Evolutionary conservation across 2,329 filamentous ascomycete genomes (phyloP).

Genomic region (Tolypocladium guangdongense): DNA sequence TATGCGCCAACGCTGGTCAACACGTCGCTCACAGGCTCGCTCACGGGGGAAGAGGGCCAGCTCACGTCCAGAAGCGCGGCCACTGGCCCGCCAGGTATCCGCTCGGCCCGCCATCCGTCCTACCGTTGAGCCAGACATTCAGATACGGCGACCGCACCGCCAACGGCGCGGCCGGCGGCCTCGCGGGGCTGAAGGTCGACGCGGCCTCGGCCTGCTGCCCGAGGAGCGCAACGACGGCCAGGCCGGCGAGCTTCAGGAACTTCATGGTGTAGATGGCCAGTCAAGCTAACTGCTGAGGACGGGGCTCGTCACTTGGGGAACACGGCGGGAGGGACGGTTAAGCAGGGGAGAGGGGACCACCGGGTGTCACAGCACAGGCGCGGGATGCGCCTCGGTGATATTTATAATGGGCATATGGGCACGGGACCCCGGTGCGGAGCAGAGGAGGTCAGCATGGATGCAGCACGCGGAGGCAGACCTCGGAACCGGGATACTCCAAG

Average conservation of each 20-base stretch:
- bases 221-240: slow-evolving; percentile 8
- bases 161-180: slow-evolving; percentile 58
- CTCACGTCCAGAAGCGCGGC: slow-evolving; percentile 59
- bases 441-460: not conserved
- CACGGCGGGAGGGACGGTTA: not conserved
- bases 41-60: slow-evolving; percentile 4
- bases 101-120: slow-evolving; percentile 49
- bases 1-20: slow-evolving; percentile 16
- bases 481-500: not conserved
- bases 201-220: slow-evolving; percentile 7
- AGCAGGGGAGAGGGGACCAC: not conserved
- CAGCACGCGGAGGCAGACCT: too few relatives aligned
- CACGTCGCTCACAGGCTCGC: not conserved
- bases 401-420: not conserved
- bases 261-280: slow-evolving; percentile 6
- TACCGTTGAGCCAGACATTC: slow-evolving; percentile 56
- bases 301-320: not conserved
- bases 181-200: slow-evolving; percentile 51
- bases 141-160: slow-evolving; percentile 68
- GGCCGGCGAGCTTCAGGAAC: slow-evolving; percentile 9
- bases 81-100: slow-evolving; percentile 59
- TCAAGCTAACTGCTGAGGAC: not conserved
- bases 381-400: not conserved
- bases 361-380: not conserved
- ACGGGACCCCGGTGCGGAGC: not conserved